phyloP scores from a whole-genome alignment of 176 grass and related monocot species.

The Poa annua region DNA sequence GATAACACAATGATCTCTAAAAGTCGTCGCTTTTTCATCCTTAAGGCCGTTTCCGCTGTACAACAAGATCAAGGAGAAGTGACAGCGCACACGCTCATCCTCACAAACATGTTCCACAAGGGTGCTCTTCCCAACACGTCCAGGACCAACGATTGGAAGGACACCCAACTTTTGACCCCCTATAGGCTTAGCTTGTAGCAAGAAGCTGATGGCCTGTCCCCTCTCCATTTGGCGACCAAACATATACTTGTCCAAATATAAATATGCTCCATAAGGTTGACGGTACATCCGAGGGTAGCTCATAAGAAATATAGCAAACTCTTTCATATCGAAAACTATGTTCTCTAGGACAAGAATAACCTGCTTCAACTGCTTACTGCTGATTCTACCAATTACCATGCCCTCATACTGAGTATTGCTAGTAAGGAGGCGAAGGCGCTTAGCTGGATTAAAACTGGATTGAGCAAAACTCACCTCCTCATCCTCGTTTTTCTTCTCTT shows the following conservation, averaged over 20 bases:
- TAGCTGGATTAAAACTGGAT: background rate
- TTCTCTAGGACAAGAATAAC: background rate
- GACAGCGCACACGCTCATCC: background rate
- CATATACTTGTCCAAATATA: background rate
- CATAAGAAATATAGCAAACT: background rate
- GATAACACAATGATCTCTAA: background rate
- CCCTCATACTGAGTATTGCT: background rate
- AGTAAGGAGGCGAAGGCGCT: background rate
- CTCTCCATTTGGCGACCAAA: background rate
- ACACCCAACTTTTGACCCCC: too few relatives aligned
- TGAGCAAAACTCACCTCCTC: background rate
- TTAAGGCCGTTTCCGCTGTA: background rate
- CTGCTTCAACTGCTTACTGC: background rate
- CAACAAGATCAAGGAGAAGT: background rate
- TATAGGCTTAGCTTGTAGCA: background rate
- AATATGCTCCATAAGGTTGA: background rate
- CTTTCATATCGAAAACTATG: background rate
- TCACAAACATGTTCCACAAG: background rate
- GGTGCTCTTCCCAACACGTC: background rate
- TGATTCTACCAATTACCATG: background rate
- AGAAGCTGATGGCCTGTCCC: background rate
- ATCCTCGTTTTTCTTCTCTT: background rate
- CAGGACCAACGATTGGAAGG: background rate
- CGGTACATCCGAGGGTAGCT: background rate
- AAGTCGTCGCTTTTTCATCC: accelerated